Conservation (phyloP, 108 stramenopile species). For the Nitzschia sp. region DNA sequence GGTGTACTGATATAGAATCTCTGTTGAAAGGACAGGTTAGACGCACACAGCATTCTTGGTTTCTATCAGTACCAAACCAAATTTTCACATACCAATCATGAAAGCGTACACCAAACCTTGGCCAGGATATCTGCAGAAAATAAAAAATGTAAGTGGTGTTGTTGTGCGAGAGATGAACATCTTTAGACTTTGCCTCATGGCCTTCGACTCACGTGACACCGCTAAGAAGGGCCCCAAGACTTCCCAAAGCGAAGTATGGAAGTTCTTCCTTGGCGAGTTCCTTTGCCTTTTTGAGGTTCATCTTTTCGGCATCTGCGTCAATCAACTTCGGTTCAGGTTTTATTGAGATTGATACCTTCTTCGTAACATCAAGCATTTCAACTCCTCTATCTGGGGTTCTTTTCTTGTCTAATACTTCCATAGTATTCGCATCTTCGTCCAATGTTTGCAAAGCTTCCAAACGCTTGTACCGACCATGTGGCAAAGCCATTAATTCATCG, state of each 20-base stretch:
- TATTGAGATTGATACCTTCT: background rate
- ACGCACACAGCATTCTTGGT: too few species aligned
- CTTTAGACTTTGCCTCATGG: too few species aligned
- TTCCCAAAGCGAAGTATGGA: constrained; percentile 29
- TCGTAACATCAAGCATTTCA: background rate
- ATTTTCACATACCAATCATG: constrained; percentile 34
- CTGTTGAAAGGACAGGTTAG: constrained; percentile 6
- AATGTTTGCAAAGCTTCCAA: constrained; percentile 45
- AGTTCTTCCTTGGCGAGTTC: constrained; percentile 36
- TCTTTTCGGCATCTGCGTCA: constrained; percentile 8
- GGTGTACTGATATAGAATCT: constrained; percentile 33
- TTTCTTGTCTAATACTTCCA: constrained; percentile 11
- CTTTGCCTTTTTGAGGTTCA: constrained; percentile 12
- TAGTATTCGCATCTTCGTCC: constrained; percentile 27
- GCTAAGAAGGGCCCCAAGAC: constrained; percentile 46
- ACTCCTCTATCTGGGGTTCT: background rate
- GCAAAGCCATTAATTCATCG: constrained; percentile 62
- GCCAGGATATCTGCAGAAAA: constrained; percentile 25
- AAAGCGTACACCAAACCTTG: constrained; percentile 46
- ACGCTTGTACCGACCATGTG: constrained; percentile 45
- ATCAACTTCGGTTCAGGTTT: constrained; percentile 4
- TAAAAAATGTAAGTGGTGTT: background rate
- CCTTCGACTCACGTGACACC: constrained; percentile 40
- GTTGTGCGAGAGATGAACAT: too few species aligned
- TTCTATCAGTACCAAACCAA: too few species aligned